Base-by-base conservation (phyloP, 1,139 yeast species). In the Debaryomyces coudertii region DNA sequence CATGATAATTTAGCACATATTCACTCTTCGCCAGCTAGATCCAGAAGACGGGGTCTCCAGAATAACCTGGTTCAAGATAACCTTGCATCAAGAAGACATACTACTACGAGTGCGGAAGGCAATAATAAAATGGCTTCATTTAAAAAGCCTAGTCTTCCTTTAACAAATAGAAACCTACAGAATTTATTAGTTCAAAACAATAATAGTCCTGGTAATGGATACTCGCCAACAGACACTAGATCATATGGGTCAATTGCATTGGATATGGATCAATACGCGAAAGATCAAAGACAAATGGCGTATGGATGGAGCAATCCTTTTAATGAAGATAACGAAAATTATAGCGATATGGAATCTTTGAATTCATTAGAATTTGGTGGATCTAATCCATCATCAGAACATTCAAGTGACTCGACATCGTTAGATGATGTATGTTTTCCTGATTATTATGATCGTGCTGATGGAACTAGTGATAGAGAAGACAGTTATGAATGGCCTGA, bases 401-500 rank as follows among this genome's bases (percentile, higher is more conserved):
- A 92, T 51, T 76, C 87, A 12, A 81, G 90, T 24, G 84, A 82
- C 47, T 83, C 93, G 5, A 71, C 79, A 1, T 87, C 96, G 0
- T 68, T 92, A 48, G 92, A 87, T 60, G 98, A 93, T 65, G 99
- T 93, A 22, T 89, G 95, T 60, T 80, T 87, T 61, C 95, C 95
- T 1, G 77, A 73, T 44, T 73, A 73, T 54, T 70, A 71, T 50
- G 74, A 66, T 36, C 61, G 60, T 15, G 51, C 51, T 20, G 60
- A 59, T 16, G 56, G 48, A 5, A 62, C 60, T 36, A 64, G 60
- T 31, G 56, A 53, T 36, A 58, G 60, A 23, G 54, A 53, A 27
- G 47, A 49, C 12, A 45, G 52, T 2, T 53, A 47, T 36, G 56
- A 56, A 39, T 92, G 97, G 98, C 98, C 98, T 0, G 97, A 93